Conservation (phyloP, 2,329 filamentous ascomycete species). For the Xylaria sp. region DNA sequence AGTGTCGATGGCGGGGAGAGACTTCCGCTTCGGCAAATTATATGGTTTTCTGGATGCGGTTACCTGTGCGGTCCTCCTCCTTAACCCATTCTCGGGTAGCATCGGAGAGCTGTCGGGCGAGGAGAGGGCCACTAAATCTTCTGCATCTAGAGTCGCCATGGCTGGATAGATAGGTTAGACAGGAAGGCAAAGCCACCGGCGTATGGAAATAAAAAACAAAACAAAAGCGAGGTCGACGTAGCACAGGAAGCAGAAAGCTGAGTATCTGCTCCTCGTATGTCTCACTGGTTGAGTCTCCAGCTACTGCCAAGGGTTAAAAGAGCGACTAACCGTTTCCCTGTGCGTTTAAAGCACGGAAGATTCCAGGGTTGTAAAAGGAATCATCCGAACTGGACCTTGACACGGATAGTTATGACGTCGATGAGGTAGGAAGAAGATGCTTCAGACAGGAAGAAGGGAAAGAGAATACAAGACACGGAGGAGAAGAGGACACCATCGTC, state of each 20-base stretch:
- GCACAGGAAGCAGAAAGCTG: not conserved
- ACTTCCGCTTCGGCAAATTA: conserved; percentile 13
- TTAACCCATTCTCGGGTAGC: conserved; percentile 2
- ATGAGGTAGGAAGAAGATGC: not conserved
- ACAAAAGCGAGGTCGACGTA: not conserved
- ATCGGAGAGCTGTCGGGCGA: conserved; percentile 8
- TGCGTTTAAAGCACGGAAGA: not conserved
- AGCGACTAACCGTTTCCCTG: not conserved
- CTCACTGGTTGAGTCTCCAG: not conserved
- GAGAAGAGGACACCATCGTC: conserved; percentile 9
- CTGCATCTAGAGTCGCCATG: conserved; percentile 12
- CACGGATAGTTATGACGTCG: not conserved
- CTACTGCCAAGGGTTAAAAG: not conserved
- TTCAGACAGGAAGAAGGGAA: conserved; percentile 1
- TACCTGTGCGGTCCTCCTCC: not conserved
- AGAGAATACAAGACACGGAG: conserved; percentile 2
- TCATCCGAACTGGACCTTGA: not conserved
- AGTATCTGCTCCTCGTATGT: conserved; percentile 1
- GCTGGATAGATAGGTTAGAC: not conserved
- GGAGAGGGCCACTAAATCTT: conserved; percentile 15
- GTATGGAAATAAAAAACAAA: not conserved
- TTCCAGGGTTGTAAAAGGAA: not conserved
- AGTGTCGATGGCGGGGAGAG: conserved; percentile 25
- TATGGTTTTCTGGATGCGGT: not conserved
- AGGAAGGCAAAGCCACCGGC: not conserved